Conservation (phyloP, 352 stramenopile species). For the Globisporangium orthogonon region DNA sequence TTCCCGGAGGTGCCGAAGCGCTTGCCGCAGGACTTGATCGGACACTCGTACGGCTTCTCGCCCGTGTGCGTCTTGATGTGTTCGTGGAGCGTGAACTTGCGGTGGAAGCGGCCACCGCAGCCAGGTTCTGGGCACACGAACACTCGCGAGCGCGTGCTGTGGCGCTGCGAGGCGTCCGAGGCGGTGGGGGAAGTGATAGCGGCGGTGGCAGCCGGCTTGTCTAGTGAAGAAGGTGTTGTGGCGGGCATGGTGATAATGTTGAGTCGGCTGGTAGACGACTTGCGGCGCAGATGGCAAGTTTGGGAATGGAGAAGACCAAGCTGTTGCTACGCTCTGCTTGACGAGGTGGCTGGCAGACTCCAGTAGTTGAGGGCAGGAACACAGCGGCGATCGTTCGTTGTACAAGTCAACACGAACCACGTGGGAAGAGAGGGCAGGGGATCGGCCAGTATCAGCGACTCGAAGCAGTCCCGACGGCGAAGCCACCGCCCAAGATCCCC, state of each 20-base stretch:
- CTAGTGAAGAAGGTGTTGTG: not conserved
- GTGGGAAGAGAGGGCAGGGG: not conserved
- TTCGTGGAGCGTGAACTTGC: constrained; percentile 62
- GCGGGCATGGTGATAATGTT: not conserved
- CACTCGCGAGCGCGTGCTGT: not conserved
- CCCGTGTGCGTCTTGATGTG: constrained; percentile 78
- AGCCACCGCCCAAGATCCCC: not conserved
- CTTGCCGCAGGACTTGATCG: constrained; percentile 45
- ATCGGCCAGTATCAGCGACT: not conserved
- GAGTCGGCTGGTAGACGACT: not conserved
- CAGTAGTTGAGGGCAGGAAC: not conserved
- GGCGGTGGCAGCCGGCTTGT: not conserved
- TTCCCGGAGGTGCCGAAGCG: constrained; percentile 63
- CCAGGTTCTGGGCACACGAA: not conserved
- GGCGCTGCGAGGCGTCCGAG: not conserved
- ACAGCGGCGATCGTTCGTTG: not conserved
- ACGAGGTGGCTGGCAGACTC: not conserved
- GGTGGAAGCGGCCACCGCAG: constrained; percentile 45
- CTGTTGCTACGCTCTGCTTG: not conserved
- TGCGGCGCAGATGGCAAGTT: constrained; percentile 1
- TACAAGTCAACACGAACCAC: not conserved
- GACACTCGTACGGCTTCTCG: constrained; percentile 58
- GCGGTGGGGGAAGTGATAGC: not conserved
- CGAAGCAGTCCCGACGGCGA: not conserved
- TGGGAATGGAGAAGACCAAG: not conserved